Conservation (phyloP, 2,329 filamentous ascomycete genomes). For the Fusarium sp. region DNA sequence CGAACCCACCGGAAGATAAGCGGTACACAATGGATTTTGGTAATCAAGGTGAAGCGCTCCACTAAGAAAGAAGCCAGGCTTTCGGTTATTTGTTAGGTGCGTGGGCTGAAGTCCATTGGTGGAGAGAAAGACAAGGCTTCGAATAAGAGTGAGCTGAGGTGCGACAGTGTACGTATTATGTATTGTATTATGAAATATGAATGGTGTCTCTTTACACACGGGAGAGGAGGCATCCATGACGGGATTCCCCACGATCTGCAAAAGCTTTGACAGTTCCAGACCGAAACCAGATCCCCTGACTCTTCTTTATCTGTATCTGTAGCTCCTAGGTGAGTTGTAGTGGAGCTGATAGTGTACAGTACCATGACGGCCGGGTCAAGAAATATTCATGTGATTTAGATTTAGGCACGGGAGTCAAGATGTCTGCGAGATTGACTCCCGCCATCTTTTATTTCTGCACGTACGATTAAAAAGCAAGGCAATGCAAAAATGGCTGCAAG, state of each 20-base stretch:
- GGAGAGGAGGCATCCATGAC: constrained; percentile 4
- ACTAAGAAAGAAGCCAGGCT: constrained; percentile 24
- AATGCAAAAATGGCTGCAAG: not conserved
- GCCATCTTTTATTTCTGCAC: not conserved
- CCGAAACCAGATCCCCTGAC: not conserved
- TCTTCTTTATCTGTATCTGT: not conserved
- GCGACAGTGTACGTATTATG: not conserved
- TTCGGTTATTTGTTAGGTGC: constrained; percentile 35
- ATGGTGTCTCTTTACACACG: not conserved
- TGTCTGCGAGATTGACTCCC: constrained; percentile 6
- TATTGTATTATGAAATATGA: not conserved
- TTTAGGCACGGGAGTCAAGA: not conserved
- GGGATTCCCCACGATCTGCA: constrained; percentile 42
- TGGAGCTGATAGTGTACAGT: not conserved
- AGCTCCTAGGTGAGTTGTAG: constrained; percentile 14
- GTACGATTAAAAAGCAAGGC: not conserved
- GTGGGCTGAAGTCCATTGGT: constrained; percentile 7
- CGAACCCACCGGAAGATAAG: constrained; percentile 30
- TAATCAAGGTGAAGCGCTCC: constrained; percentile 18
- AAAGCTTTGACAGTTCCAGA: constrained; percentile 29
- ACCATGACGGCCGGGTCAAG: not conserved
- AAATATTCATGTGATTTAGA: not conserved
- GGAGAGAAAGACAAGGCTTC: constrained; percentile 9
- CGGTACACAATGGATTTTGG: constrained; percentile 24
- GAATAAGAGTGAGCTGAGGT: not conserved